These are phyloP conservation scores for Sisymbrium irio DNA, from an alignment of 345 rosid species.

Conservation along the genomic window DNA sequence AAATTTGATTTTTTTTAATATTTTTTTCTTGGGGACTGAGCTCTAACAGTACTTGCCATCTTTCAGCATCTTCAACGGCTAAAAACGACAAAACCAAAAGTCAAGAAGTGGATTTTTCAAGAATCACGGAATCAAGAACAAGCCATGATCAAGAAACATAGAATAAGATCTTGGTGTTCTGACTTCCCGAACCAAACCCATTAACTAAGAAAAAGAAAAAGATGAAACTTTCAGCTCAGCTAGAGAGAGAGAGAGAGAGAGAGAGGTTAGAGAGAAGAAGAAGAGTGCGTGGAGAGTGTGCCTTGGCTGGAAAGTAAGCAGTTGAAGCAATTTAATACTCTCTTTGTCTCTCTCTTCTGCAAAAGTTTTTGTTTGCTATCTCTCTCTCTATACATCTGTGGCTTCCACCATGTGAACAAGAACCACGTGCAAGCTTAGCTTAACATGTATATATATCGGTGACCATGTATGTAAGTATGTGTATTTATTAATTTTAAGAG, in stretches of 20 bases:
- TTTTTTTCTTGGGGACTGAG: not conserved
- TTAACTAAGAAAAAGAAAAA: not conserved
- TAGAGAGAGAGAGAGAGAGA: not conserved
- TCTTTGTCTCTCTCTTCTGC: not conserved
- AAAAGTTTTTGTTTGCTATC: not conserved
- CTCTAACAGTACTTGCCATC: not conserved
- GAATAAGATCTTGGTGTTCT: constrained; percentile 5
- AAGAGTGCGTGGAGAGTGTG: constrained; percentile 29
- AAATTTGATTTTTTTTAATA: no score
- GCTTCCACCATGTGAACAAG: constrained; percentile 33
- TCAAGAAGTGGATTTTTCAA: not conserved
- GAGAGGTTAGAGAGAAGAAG: not conserved
- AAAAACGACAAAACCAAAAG: constrained; percentile 1
- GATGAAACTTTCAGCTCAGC: not conserved
- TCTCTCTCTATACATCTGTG: constrained; percentile 21
- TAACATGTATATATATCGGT: not conserved
- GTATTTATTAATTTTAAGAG: constrained; percentile 2
- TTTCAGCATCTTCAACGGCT: not conserved
- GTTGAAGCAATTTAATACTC: constrained; percentile 32
- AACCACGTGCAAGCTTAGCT: constrained; percentile 26
- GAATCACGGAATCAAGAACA: constrained; percentile 20
- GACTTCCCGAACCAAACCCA: constrained; percentile 21
- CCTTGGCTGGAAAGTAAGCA: constrained; percentile 36
- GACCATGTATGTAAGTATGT: not conserved
- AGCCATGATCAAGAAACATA: constrained; percentile 16